Base-by-base conservation (phyloP, 1,284 basidiomycete genomes). In the Macrocystidia cucumis region DNA sequence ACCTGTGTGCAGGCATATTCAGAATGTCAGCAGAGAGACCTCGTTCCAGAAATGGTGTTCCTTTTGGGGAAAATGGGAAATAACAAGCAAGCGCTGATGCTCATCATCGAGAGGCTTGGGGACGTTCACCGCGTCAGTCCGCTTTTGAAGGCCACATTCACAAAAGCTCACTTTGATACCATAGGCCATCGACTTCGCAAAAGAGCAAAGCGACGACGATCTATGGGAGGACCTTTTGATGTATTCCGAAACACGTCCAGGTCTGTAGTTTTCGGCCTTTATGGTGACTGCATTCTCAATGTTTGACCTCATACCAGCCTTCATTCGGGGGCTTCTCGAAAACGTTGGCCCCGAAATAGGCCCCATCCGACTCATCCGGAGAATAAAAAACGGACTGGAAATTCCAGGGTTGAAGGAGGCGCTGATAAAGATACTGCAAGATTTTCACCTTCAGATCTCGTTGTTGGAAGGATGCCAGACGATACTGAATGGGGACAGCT, bases 1-100 rank as follows among this genome's bases (percentile, higher is more conserved):
- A 38, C 17, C 9, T 9, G 5, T 22, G 25, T 39, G 0, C 47
- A 91, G 80, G 93, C 95, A n/a, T 95, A 92, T 57, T 62, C 72
- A 32, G 78, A 91, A 11, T 97, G 92, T 55, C 78, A 82, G 48
- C 74, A 81, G 41, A 75, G 80, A 24, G 91, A 95, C 50, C 74
- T 91, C 26, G 92, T 99, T 0, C 79, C 81, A 0, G 96, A 98
- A 61, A 96, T 96, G 88, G 95, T 99, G 5, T 98, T 97, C 64
- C 69, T 98, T 1, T 78, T 98, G 0, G 96, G 96, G 0, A 78
- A 91, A 7, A 97, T 98, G 85, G 96, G 96, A 4, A 90, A 98
- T 58, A 97, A 97, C 59, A 93, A 91, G 63, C 75, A 89, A 48
- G 96, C 96, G 0, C 60, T 99, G 40, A 88, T 83, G 40, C 72